Evolutionary conservation across 768 basidiomycete species (phyloP).

Genomic region (Lactarius evosmus): DNA sequence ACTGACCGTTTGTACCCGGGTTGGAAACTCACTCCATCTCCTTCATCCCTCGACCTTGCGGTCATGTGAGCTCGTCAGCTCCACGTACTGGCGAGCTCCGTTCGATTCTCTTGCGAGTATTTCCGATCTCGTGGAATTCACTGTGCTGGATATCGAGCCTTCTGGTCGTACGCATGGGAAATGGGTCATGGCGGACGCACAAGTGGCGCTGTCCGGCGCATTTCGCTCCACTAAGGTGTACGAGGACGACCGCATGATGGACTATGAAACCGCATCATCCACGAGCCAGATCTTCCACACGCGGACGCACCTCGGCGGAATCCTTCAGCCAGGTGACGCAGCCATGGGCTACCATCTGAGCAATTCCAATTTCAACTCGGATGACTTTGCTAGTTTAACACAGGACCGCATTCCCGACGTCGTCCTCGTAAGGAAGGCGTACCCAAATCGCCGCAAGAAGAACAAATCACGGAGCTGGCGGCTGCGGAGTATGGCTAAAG

Average conservation of each 20-base stretch:
- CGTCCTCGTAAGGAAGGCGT: constrained; percentile 91
- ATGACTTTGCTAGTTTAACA: constrained; percentile 70
- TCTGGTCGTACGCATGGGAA: constrained; percentile 70
- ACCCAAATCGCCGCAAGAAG: constrained; percentile 93
- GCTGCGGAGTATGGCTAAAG: constrained; percentile 88
- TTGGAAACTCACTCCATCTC: constrained; percentile 88
- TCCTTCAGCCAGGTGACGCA: constrained; percentile 93
- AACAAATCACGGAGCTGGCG: constrained; percentile 80
- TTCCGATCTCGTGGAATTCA: constrained; percentile 90
- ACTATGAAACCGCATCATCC: constrained; percentile 58
- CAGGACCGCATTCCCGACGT: constrained; percentile 79
- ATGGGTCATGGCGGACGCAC: constrained; percentile 81
- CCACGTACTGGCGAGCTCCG: constrained; percentile 87
- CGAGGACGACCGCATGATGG: constrained; percentile 46
- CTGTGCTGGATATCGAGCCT: constrained; percentile 90
- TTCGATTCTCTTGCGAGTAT: constrained; percentile 82
- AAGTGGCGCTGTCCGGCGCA: constrained; percentile 82
- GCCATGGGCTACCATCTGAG: constrained; percentile 88
- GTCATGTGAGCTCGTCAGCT: constrained; percentile 70
- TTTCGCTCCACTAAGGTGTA: constrained; percentile 53
- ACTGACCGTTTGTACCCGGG: constrained; percentile 82
- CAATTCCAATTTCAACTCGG: constrained; percentile 90
- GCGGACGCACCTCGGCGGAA: constrained; percentile 91
- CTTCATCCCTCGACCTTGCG: constrained; percentile 88
- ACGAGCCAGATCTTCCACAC: constrained; percentile 89